Evolutionary conservation across 495 filamentous ascomycete genomes (phyloP).

Genomic region (Emericellopsis terricola): DNA sequence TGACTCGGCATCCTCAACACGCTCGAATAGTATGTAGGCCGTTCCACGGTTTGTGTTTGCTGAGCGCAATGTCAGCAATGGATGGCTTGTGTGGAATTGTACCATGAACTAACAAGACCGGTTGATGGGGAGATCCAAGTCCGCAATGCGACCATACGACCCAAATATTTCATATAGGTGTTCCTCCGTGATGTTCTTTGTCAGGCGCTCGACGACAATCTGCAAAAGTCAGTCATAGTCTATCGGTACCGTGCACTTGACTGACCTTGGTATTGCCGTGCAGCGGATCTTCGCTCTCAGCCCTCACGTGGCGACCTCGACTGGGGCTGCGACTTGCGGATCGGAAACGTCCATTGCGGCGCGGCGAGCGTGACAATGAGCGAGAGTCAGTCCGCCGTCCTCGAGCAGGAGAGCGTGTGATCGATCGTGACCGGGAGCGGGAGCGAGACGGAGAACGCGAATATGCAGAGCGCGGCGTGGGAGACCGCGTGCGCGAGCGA

Average conservation of each 20-base stretch:
- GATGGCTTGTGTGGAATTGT: neutral
- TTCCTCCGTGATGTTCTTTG: slow-evolving; percentile 80
- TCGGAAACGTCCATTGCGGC: slow-evolving; percentile 13
- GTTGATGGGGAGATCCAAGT: slow-evolving; percentile 80
- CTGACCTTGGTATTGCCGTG: too few species aligned
- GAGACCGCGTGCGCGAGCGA: slow-evolving; percentile 7
- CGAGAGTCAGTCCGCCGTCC: slow-evolving; percentile 8
- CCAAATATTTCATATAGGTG: slow-evolving; percentile 90
- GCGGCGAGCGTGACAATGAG: slow-evolving; percentile 8
- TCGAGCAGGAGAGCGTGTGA: slow-evolving; percentile 10
- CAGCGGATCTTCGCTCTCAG: slow-evolving; percentile 1
- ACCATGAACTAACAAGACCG: slow-evolving; percentile 44
- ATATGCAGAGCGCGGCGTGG: slow-evolving; percentile 11
- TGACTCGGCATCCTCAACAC: slow-evolving; percentile 61
- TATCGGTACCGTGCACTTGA: too few species aligned
- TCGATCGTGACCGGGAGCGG: slow-evolving; percentile 8
- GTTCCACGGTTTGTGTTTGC: slow-evolving; percentile 84
- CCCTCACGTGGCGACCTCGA: neutral
- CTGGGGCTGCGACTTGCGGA: slow-evolving; percentile 3
- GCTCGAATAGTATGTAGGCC: slow-evolving; percentile 76
- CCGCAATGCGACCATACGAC: slow-evolving; percentile 66
- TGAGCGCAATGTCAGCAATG: slow-evolving; percentile 13
- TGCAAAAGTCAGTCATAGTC: slow-evolving; percentile 15
- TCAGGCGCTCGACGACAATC: slow-evolving; percentile 93
- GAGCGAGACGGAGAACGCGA: slow-evolving; percentile 14